A percentile compares a stretch with the other conserved stretches of the same genome.
Conservation (phyloP, 192 early-diverging fungal species). For the Chytriomyces hyalinus region DNA sequence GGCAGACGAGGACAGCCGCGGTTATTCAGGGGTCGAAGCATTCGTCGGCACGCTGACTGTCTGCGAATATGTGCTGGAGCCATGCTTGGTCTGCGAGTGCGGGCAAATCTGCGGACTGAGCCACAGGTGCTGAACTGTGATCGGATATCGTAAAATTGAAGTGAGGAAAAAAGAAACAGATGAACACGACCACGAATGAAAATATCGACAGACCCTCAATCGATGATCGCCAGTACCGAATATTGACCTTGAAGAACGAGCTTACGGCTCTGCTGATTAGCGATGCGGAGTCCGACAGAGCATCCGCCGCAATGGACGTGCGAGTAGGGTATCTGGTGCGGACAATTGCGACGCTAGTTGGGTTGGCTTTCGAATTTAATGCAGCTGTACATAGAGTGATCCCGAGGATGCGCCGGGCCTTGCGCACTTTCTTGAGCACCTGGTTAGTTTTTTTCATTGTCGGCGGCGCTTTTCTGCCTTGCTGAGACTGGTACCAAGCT, state of each 20-base stretch:
- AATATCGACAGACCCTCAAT: not conserved
- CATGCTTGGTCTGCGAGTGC: too few relatives aligned
- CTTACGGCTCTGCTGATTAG: conserved; percentile 72
- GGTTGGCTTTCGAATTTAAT: not conserved
- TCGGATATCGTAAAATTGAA: too few relatives aligned
- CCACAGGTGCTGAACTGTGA: too few relatives aligned
- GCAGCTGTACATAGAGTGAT: conserved; percentile 51
- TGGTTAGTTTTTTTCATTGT: conserved; percentile 35
- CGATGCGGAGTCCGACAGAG: conserved; percentile 76
- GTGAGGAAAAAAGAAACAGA: not conserved
- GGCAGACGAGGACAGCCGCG: too few relatives aligned
- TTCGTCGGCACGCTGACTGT: too few relatives aligned
- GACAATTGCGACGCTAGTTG: not conserved
- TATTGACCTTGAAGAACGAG: conserved; percentile 55
- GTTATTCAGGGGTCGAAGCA: too few relatives aligned
- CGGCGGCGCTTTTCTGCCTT: not conserved
- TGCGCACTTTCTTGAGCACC: conserved; percentile 83
- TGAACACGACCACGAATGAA: not conserved
- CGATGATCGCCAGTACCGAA: conserved; percentile 28
- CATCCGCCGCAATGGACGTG: conserved; percentile 77
- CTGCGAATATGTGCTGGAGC: too few relatives aligned
- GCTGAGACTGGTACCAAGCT: not conserved
- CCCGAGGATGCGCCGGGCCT: conserved; percentile 77
- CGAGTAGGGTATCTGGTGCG: conserved; percentile 64
- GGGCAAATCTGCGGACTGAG: too few relatives aligned